Evolutionary conservation across 108 stramenopile species (phyloP), one percentile per base, ranked within the genome.

Genomic region (Schizochytrium sp.): DNA sequence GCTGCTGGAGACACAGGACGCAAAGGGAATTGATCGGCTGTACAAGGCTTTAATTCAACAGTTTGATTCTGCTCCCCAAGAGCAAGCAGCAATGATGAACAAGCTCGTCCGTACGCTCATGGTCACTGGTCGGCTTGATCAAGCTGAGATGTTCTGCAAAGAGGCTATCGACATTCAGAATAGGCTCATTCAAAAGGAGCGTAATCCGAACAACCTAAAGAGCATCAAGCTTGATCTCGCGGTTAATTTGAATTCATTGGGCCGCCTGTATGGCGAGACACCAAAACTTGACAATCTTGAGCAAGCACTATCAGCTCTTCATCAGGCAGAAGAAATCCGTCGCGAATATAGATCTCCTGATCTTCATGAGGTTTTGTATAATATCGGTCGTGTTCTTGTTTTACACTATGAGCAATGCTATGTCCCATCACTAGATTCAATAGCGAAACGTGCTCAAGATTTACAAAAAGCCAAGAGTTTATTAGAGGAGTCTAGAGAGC

Each of bases 221-320:
- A 50, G 53, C 28, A 17, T 83, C 19, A 50, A 83, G 45, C 28
- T 53, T 12, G 73, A 83, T 19, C 73, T 83, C 49, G 73, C 73
- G 28, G 50, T 53, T 28, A 83, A 83, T 19, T 19, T 83, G 10
- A 83, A 83, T 38, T 53, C 49, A 4, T 19, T 83, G 5, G 73
- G 73, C 8, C 46, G 73, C 49, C 19, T 83, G 4, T 46, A 46
- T 46, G 46, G 73, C 0, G 73, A 83, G n/a, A 12, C 17, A n/a
- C n/a, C 15, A 13, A 15, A 42, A 40, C 38, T 13, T 41, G 72
- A 12, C n/a, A 13, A 41, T 13, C 12, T 83, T 28, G 49, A 83
- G 53, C 28, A 53, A 38, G 73, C 73, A 28, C 73, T 53, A 12
- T 46, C 4, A 28, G n/a, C 47, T 83, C 17, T 53, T 8, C 49